Conservation (phyloP, 1,284 basidiomycete species). For the Apiotrichum montevideense region DNA sequence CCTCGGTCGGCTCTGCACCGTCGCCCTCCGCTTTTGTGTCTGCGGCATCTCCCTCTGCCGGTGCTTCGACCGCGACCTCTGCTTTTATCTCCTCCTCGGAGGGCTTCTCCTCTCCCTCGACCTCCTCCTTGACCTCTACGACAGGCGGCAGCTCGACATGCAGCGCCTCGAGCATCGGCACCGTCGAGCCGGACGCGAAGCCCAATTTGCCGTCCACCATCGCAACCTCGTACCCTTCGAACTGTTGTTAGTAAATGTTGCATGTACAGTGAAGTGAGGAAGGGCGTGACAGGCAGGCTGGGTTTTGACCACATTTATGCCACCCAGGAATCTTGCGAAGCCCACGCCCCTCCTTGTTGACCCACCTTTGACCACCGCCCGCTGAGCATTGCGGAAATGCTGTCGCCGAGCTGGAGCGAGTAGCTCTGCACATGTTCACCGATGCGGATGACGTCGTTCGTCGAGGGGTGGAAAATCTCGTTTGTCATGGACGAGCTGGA, state of each 20-base stretch:
- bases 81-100: neutral
- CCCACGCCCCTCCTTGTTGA: neutral
- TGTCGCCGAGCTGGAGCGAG: slow-evolving; percentile 90
- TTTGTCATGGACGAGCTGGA: slow-evolving; percentile 79
- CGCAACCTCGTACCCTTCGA: slow-evolving; percentile 94
- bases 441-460: slow-evolving; percentile 72
- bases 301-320: neutral
- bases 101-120: neutral
- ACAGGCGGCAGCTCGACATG: slow-evolving; percentile 55
- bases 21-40: neutral
- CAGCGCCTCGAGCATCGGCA: slow-evolving; percentile 53
- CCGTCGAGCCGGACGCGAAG: slow-evolving; percentile 68
- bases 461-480: slow-evolving; percentile 74
- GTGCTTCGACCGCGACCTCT: neutral
- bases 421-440: slow-evolving; percentile 94
- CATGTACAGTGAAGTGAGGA: too few relatives aligned
- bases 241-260: slow-evolving; percentile 51
- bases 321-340: too few relatives aligned
- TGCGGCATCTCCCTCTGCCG: too few relatives aligned
- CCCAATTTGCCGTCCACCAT: slow-evolving; percentile 80
- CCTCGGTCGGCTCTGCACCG: neutral
- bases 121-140: slow-evolving; percentile 16
- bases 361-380: slow-evolving; percentile 74
- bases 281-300: too few relatives aligned
- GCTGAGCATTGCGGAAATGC: slow-evolving; percentile 60